These are phyloP conservation scores for Phytophthora constricta DNA, from an alignment of 352 stramenopile species.

Conservation along the genomic window DNA sequence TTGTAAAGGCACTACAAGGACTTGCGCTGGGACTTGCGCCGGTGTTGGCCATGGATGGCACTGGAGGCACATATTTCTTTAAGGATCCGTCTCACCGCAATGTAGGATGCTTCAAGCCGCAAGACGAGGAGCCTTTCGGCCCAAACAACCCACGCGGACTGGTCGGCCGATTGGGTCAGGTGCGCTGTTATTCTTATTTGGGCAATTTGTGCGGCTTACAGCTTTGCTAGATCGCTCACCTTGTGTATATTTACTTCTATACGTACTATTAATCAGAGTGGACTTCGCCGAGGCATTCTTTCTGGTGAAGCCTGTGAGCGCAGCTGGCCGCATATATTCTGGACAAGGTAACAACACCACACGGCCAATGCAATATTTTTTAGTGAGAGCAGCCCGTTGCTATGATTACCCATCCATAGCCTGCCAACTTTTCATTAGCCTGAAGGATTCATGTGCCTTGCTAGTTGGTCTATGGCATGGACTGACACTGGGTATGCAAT, in stretches of 20 bases:
- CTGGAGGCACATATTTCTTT: slow-evolving; percentile 98
- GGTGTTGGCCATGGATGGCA: slow-evolving; percentile 94
- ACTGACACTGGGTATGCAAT: no score
- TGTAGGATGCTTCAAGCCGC: slow-evolving; percentile 97
- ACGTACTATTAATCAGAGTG: slow-evolving; percentile 45
- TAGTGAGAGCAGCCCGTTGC: no score
- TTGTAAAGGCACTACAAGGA: slow-evolving; percentile 81
- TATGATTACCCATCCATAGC: no score
- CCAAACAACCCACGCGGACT: slow-evolving; percentile 97
- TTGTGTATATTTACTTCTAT: slow-evolving; percentile 1
- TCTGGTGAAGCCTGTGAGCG: slow-evolving; percentile 97
- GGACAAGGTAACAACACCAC: slow-evolving; percentile 69
- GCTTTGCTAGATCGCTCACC: no score
- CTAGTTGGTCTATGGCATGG: no score
- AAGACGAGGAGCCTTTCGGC: slow-evolving; percentile 98
- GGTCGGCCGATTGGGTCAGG: slow-evolving; percentile 78
- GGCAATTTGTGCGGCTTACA: no score
- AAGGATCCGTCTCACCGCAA: slow-evolving; percentile 94
- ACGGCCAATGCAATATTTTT: no score
- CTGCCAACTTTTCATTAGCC: neutral
- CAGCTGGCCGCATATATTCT: slow-evolving; percentile 97
- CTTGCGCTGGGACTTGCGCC: slow-evolving; percentile 93
- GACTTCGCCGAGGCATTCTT: slow-evolving; percentile 92
- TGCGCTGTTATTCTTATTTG: slow-evolving; percentile 23
- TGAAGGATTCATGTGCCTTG: neutral